These are phyloP conservation scores for Euphrasia confusa DNA, from an alignment of 257 asterid species.

Conservation along the genomic window DNA sequence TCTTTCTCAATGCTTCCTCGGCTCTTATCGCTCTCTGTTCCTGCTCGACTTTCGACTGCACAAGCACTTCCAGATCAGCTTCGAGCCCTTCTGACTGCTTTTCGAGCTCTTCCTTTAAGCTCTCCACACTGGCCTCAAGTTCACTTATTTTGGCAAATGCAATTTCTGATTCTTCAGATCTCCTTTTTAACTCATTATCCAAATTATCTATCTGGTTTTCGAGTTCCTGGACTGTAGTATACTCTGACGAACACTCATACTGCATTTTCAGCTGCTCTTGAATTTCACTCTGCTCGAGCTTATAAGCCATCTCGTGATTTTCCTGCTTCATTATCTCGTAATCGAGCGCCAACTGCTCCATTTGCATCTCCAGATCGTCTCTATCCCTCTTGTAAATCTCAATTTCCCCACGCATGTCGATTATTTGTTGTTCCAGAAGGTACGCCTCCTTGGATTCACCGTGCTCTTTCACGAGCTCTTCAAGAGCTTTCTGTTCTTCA, in stretches of 20 bases:
- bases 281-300: slow-evolving; percentile 75
- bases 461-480: slow-evolving; percentile 70
- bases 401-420: slow-evolving; percentile 63
- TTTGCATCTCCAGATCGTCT: slow-evolving; percentile 84
- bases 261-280: slow-evolving; percentile 89
- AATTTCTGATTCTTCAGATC: slow-evolving; percentile 40
- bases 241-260: slow-evolving; percentile 69
- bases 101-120: slow-evolving; percentile 82
- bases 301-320: slow-evolving; percentile 70
- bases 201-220: slow-evolving; percentile 67
- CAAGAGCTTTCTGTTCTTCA: slow-evolving; percentile 75
- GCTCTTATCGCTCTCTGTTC: slow-evolving; percentile 89
- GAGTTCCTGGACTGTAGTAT: slow-evolving; percentile 46
- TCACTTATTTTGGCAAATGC: slow-evolving; percentile 44
- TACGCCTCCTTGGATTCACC: slow-evolving; percentile 61
- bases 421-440: slow-evolving; percentile 65
- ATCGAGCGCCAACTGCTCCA: slow-evolving; percentile 98
- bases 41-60: slow-evolving; percentile 69
- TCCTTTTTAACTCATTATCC: slow-evolving; percentile 53
- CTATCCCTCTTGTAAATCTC: slow-evolving; percentile 68
- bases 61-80: slow-evolving; percentile 60
- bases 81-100: slow-evolving; percentile 71
- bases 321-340: slow-evolving; percentile 94
- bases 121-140: slow-evolving; percentile 56
- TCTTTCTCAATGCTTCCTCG: slow-evolving; percentile 81